Percentiles rank a stretch among this genome's conserved stretches.
Conservation (phyloP, 1,139 yeast species). For the Pichia sp. region DNA sequence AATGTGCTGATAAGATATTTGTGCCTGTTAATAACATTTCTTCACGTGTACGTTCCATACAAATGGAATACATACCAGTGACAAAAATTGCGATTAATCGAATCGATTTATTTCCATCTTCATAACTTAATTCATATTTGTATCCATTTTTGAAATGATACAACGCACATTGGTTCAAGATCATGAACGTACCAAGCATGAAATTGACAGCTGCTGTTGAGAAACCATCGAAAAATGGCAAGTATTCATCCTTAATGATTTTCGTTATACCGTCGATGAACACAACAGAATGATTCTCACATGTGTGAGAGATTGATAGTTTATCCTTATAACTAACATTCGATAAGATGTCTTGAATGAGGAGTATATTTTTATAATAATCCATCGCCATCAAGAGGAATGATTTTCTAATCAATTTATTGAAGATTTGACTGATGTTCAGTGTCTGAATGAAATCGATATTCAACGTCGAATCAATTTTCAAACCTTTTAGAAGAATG, state of each 20-base stretch:
- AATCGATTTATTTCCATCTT: conserved; percentile 11
- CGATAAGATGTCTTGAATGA: conserved; percentile 10
- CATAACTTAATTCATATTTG: conserved; percentile 4
- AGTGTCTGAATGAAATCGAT: background rate
- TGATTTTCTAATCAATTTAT: conserved; percentile 8
- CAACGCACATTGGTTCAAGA: conserved; percentile 11
- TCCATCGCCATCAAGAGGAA: conserved; percentile 6
- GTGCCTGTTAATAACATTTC: conserved; percentile 1
- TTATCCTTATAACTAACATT: background rate
- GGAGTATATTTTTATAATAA: conserved; percentile 10
- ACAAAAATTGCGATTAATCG: conserved; percentile 15
- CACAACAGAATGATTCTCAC: conserved; percentile 7
- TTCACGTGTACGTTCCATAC: conserved; percentile 8
- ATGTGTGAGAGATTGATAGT: conserved; percentile 3
- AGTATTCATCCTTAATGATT: conserved; percentile 10
- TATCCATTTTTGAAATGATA: conserved; percentile 15
- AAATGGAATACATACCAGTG: conserved; percentile 15
- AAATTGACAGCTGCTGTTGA: background rate
- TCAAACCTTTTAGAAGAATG: background rate
- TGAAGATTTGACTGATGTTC: background rate
- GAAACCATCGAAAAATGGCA: conserved; percentile 3
- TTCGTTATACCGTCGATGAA: conserved; percentile 5
- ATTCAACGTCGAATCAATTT: background rate
- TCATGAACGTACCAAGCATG: conserved; percentile 6
- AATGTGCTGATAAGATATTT: conserved; percentile 7